Percentiles rank a stretch among this genome's conserved stretches.
Conservation (phyloP, 169 alveolate genomes). For the Fabrea salina region DNA sequence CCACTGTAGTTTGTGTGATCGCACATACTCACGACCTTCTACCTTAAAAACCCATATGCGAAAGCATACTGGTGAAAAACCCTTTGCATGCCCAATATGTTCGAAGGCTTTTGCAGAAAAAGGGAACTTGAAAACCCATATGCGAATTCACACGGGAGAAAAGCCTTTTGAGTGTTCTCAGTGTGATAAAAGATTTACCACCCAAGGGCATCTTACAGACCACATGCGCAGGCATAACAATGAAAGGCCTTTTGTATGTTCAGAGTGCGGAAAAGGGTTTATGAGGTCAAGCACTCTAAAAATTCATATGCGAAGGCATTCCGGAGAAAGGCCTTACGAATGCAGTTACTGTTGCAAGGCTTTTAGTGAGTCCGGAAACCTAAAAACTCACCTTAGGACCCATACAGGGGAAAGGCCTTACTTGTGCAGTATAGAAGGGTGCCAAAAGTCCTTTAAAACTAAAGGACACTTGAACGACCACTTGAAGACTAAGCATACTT, state of each 20-base stretch:
- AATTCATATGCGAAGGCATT: conserved; percentile 79
- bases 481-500: conserved; percentile 24
- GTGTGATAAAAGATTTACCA: conserved; percentile 55
- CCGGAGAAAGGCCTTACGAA: conserved; percentile 84
- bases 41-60: conserved; percentile 59
- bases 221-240: conserved; percentile 83
- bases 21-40: conserved; percentile 46
- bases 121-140: conserved; percentile 56
- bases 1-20: conserved; percentile 43
- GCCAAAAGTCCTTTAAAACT: conserved; percentile 44
- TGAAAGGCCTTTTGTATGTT: conserved; percentile 80
- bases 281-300: conserved; percentile 78
- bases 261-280: conserved; percentile 77
- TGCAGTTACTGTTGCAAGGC: conserved; percentile 43
- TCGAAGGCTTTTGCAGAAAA: conserved; percentile 40
- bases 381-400: conserved; percentile 55
- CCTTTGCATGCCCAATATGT: conserved; percentile 36
- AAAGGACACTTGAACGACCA: conserved; percentile 58
- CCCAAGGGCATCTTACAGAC: conserved; percentile 71
- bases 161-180: conserved; percentile 53
- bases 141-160: conserved; percentile 66
- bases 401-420: conserved; percentile 70
- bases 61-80: conserved; percentile 57
- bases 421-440: conserved; percentile 36
- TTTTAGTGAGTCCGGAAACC: conserved; percentile 56